Evolutionary conservation across 2,329 filamentous ascomycete genomes (phyloP).

Genomic region (Calonectria pauciramosa): DNA sequence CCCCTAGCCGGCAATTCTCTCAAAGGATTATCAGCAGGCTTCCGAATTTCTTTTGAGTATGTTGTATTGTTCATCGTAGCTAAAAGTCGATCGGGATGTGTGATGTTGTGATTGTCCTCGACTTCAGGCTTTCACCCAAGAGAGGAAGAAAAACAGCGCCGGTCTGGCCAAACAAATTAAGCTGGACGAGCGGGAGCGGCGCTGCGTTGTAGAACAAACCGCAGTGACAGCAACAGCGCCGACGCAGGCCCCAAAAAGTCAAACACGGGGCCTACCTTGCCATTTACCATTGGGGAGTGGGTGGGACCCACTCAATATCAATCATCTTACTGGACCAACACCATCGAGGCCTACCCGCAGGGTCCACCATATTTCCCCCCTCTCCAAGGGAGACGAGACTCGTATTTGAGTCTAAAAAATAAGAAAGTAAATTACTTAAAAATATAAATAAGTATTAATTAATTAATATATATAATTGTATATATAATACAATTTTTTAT

Average conservation of each 20-base stretch:
- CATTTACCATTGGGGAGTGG: too few species aligned
- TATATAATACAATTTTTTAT: too few species aligned
- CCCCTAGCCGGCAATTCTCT: neutral
- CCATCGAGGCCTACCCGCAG: too few species aligned
- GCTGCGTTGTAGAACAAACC: slow-evolving; percentile 24
- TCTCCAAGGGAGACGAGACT: too few species aligned
- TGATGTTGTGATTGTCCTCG: neutral
- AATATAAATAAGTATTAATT: too few species aligned
- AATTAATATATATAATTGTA: too few species aligned
- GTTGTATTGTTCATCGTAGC: neutral
- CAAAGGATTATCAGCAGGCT: neutral
- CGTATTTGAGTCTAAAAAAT: too few species aligned
- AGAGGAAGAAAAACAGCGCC: neutral
- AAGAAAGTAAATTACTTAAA: too few species aligned
- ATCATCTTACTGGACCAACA: too few species aligned
- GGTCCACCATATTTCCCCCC: too few species aligned
- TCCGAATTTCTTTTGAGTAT: neutral
- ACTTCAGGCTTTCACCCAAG: neutral
- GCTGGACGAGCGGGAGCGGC: slow-evolving; percentile 46
- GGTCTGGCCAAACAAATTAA: too few species aligned
- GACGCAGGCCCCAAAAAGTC: neutral
- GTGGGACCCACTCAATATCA: too few species aligned
- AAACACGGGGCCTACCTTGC: slow-evolving; percentile 20
- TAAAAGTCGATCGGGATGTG: neutral
- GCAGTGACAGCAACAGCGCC: neutral